Percentiles rank a stretch among this genome's conserved stretches.
phyloP scores from a whole-genome alignment of 331 rosid species.

The Quercus lobata region DNA sequence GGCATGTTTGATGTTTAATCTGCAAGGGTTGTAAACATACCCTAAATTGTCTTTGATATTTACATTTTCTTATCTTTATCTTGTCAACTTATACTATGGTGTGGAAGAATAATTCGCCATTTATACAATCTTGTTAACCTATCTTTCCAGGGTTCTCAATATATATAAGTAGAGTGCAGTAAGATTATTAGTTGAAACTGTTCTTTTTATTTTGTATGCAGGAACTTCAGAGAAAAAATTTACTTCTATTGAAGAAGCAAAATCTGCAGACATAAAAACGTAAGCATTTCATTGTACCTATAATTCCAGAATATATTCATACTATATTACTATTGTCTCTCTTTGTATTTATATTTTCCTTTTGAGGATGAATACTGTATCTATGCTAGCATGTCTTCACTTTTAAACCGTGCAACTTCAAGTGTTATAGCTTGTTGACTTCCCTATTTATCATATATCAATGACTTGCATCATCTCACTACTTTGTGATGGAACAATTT shows the following conservation, averaged over 20 bases:
- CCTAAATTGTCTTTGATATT: not conserved
- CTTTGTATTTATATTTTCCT: not conserved
- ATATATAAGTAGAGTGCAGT: not conserved
- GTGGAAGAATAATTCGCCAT: not conserved
- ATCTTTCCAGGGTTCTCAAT: not conserved
- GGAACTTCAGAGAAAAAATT: constrained; percentile 53
- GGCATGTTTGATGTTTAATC: not conserved
- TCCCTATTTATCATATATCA: not conserved
- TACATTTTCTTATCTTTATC: not conserved
- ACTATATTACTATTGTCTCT: not conserved
- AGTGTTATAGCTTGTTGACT: not conserved
- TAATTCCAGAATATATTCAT: not conserved
- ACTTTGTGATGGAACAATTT: not conserved
- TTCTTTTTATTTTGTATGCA: constrained; percentile 33
- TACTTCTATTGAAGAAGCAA: constrained; percentile 52
- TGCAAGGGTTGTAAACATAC: not conserved
- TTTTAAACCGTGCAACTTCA: not conserved
- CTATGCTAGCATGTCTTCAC: not conserved
- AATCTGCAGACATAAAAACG: constrained; percentile 65
- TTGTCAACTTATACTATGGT: not conserved
- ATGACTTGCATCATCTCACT: not conserved
- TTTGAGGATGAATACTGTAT: not conserved
- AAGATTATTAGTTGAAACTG: constrained; percentile 17
- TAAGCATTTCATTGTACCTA: constrained; percentile 28
- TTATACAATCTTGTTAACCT: not conserved